Percentiles rank a stretch among this genome's conserved stretches.
These are phyloP conservation scores for Ophiostoma quercus DNA, from an alignment of 2,329 filamentous ascomycete species.

Conservation along the genomic window DNA sequence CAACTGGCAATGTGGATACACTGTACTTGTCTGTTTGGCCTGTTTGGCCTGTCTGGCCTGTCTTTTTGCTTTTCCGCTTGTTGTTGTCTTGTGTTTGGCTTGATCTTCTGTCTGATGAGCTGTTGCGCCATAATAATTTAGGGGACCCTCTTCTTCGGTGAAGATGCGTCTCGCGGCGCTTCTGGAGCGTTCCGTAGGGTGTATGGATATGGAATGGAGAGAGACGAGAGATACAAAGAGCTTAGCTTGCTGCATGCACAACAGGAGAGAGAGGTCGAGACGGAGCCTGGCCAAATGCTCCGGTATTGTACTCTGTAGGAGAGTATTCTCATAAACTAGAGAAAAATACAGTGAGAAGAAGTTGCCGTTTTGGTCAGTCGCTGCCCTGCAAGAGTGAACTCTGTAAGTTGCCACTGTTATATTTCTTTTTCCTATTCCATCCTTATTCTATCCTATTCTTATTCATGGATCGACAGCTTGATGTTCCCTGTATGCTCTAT, in stretches of 20 bases:
- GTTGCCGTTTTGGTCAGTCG: neutral
- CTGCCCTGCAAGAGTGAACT: no score
- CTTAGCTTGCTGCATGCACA: neutral
- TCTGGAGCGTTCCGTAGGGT: slow-evolving; percentile 2
- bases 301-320: neutral
- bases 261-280: neutral
- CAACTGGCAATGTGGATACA: slow-evolving; percentile 11
- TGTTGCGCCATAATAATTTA: slow-evolving; percentile 11
- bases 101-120: neutral
- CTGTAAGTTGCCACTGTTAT: no score
- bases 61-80: neutral
- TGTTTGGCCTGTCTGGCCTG: neutral
- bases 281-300: neutral
- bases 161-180: neutral
- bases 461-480: neutral
- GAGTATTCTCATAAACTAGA: no score
- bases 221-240: neutral
- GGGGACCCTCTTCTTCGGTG: slow-evolving; percentile 14
- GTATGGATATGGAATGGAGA: neutral
- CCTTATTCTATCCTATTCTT: neutral
- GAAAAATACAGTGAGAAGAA: no score
- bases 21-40: neutral
- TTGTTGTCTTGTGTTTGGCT: neutral
- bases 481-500: neutral
- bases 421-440: neutral